Conservation (phyloP, 257 asterid genomes). For the Petunia axillaris region DNA sequence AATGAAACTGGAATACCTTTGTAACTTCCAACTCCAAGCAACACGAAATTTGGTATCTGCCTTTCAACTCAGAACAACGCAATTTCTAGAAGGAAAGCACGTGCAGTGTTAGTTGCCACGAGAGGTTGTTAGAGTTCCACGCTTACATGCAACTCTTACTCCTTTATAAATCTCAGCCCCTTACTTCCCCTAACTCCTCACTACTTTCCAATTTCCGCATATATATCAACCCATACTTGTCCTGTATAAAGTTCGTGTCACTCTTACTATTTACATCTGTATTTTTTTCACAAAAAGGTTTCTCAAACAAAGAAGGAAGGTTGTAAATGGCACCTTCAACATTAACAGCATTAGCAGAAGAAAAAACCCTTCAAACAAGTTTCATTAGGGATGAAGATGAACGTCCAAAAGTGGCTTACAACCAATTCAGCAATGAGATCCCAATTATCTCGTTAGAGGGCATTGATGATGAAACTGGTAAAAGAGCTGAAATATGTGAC, state of each 20-base stretch:
- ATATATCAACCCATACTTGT: no score
- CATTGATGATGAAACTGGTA: slow-evolving; percentile 38
- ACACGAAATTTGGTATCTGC: neutral
- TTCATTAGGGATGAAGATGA: slow-evolving; percentile 88
- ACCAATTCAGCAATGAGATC: slow-evolving; percentile 71
- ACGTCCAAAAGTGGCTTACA: slow-evolving; percentile 78
- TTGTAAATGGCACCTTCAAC: slow-evolving; percentile 30
- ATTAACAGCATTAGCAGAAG: slow-evolving; percentile 44
- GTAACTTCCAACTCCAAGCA: no score
- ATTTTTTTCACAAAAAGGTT: no score
- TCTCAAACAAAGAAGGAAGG: neutral
- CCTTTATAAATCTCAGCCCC: neutral
- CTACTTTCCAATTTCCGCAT: neutral
- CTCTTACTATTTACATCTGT: no score
- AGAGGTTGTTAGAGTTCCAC: slow-evolving; percentile 15
- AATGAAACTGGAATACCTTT: no score
- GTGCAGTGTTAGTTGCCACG: slow-evolving; percentile 10
- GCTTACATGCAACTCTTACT: neutral
- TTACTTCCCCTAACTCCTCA: neutral
- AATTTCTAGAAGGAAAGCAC: neutral
- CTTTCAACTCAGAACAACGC: neutral
- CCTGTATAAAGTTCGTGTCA: no score
- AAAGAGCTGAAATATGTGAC: slow-evolving; percentile 53
- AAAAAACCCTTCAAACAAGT: slow-evolving; percentile 40
- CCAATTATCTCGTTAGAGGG: slow-evolving; percentile 85